phyloP scores from a whole-genome alignment of 345 rosid species.

The Lepidium didymum region DNA sequence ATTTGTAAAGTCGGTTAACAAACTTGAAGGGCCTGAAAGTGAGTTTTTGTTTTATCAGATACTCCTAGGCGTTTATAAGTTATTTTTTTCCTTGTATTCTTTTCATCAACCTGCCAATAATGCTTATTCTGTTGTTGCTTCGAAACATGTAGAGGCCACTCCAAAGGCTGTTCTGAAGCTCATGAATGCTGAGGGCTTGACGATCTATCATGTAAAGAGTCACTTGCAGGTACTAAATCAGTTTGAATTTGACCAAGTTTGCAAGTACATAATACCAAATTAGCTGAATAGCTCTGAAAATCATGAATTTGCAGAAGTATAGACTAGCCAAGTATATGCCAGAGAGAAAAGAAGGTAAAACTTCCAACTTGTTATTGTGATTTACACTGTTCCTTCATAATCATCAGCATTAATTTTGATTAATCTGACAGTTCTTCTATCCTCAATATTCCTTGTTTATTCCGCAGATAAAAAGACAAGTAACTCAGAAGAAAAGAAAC shows the following conservation, averaged over 20 bases:
- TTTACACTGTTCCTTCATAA: not conserved
- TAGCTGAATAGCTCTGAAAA: constrained; percentile 1
- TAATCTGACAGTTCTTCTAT: not conserved
- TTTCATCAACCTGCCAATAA: not conserved
- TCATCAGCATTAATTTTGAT: not conserved
- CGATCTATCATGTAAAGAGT: constrained; percentile 93
- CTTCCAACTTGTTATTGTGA: not conserved
- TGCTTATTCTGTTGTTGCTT: constrained; percentile 1
- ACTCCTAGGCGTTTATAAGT: not conserved
- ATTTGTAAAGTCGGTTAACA: constrained; percentile 59
- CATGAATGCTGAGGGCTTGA: constrained; percentile 84
- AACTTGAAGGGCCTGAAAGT: constrained; percentile 94
- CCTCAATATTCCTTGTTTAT: not conserved
- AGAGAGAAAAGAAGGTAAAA: constrained; percentile 79
- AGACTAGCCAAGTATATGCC: constrained; percentile 89
- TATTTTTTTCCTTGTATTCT: not conserved
- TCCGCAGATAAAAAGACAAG: constrained; percentile 43
- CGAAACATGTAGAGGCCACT: constrained; percentile 66
- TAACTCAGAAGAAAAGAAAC: constrained; percentile 57
- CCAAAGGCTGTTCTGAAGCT: constrained; percentile 87
- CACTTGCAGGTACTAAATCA: constrained; percentile 67
- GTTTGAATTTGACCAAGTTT: not conserved
- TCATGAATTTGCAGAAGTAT: constrained; percentile 60
- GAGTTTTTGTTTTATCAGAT: constrained; percentile 24
- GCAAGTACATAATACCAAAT: not conserved